Conservation (phyloP, 108 stramenopile genomes). For the Poteriospumella lacustris region DNA sequence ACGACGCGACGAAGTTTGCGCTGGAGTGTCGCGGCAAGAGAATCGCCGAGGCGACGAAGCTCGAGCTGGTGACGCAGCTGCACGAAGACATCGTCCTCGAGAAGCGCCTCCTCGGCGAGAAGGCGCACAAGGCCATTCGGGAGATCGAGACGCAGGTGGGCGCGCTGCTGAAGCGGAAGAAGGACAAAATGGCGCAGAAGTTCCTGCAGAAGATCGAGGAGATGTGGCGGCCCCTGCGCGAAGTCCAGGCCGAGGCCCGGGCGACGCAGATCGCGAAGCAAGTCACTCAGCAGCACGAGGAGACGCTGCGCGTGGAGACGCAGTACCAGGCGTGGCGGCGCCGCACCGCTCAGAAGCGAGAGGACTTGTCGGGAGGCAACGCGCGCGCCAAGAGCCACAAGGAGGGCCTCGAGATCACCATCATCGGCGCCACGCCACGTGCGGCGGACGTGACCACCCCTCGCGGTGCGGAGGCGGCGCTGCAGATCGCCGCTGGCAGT, state of each 20-base stretch:
- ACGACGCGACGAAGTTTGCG: constrained; percentile 43
- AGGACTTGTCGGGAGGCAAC: constrained; percentile 4
- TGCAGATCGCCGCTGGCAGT: constrained; percentile 50
- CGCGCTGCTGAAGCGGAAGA: constrained; percentile 40
- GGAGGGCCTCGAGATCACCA: constrained; percentile 33
- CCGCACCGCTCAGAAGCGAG: constrained; percentile 33
- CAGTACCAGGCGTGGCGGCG: constrained; percentile 51
- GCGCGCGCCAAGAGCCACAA: constrained; percentile 31
- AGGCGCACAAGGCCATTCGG: constrained; percentile 48
- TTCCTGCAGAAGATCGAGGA: constrained; percentile 33
- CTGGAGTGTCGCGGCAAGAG: constrained; percentile 57
- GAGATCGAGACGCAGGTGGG: constrained; percentile 55
- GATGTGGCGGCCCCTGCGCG: constrained; percentile 54
- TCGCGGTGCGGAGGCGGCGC: constrained; percentile 44
- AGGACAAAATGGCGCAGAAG: constrained; percentile 42
- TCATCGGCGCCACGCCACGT: constrained; percentile 49
- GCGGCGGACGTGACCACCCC: constrained; percentile 37
- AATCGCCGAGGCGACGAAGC: constrained; percentile 51
- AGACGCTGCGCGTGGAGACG: constrained; percentile 31
- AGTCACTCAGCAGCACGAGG: constrained; percentile 31
- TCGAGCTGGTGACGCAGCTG: constrained; percentile 47
- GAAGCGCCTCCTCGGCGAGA: constrained; percentile 58
- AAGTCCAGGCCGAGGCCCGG: constrained; percentile 47
- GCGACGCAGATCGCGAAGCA: constrained; percentile 19
- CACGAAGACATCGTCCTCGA: constrained; percentile 53